Conservation (phyloP, 345 rosid species). For the Erysimum cheiranthoides region DNA sequence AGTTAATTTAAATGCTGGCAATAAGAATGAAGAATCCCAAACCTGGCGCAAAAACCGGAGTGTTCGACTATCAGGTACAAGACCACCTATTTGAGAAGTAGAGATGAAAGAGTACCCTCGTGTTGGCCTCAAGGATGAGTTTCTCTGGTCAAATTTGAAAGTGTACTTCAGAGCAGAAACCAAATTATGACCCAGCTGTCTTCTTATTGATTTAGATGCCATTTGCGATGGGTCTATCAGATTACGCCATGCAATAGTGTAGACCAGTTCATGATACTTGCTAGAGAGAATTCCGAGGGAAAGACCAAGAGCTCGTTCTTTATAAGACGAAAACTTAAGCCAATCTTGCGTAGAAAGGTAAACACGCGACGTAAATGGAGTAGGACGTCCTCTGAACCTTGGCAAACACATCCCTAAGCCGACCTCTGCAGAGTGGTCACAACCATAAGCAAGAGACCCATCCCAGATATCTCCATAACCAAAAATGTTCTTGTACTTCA, state of each 20-base stretch:
- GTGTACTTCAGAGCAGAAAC: slow-evolving; percentile 80
- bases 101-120: slow-evolving; percentile 81
- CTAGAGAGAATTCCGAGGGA: slow-evolving; percentile 76
- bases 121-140: slow-evolving; percentile 81
- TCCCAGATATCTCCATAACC: slow-evolving; percentile 98
- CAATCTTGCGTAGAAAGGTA: slow-evolving; percentile 84
- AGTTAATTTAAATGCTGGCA: neutral
- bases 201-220: slow-evolving; percentile 72
- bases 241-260: slow-evolving; percentile 80
- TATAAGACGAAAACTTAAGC: slow-evolving; percentile 84
- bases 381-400: slow-evolving; percentile 68
- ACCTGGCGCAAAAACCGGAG: slow-evolving; percentile 90
- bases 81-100: slow-evolving; percentile 80
- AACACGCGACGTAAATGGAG: slow-evolving; percentile 69
- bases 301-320: slow-evolving; percentile 74
- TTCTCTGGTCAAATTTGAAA: slow-evolving; percentile 77
- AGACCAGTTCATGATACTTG: slow-evolving; percentile 71
- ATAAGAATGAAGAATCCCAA: slow-evolving; percentile 23
- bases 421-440: slow-evolving; percentile 74
- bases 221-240: slow-evolving; percentile 79
- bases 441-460: slow-evolving; percentile 74
- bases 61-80: slow-evolving; percentile 82
- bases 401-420: slow-evolving; percentile 89
- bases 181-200: slow-evolving; percentile 87
- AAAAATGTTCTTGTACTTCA: slow-evolving; percentile 79